Base-by-base conservation (phyloP, 441 rosid species). In the Eruca vesicaria region DNA sequence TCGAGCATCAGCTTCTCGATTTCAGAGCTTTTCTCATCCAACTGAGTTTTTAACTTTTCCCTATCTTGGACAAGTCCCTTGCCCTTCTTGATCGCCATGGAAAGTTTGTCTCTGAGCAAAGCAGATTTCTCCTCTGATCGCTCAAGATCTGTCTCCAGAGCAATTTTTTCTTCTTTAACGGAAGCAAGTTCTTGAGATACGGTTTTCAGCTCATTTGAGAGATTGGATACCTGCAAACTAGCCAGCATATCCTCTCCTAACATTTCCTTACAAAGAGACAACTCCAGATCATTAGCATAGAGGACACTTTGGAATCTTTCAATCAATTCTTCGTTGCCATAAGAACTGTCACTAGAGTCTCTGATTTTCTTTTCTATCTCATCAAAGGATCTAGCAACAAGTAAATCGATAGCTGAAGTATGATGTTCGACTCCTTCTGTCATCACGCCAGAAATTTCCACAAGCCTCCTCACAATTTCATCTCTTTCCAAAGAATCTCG, bases 21-120 rank as follows among this genome's bases (percentile, higher is more conserved):
- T 74, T 88, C 94, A 33, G 85, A 75, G 63, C 79, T 88, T 83
- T 85, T 94, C 80, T 90, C 97, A 69, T 88, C 96, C 52, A 90
- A 66, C 69, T 80, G 83, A 63, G 74, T 79, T 80, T 87, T 94
- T 72, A 87, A 76, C 72, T 90, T 89, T 78, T 94, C 94, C 64
- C 88, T 84, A 82, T 94, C 98, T 82, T 90, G 97, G 71, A 94
- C 86, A 78, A 94, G 79, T 45, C 97, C 98, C 88, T 94, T 94
- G 36, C 98, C 98, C 84, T 94, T 94, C 89, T 92, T 94, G 76
- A 94, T 89, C 63, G 98, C 97, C 92, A 89, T 82, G 66, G 98
- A 86, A 74, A 95, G 86, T 79, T 95, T 95, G 79, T 95, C 98
- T 75, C 89, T 86, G 35, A 92, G 78, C 69, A 91, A 73, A 78